Percentiles rank a stretch among this genome's conserved stretches.
These are phyloP conservation scores for Daldinia bambusicola DNA, from an alignment of 495 filamentous ascomycete genomes.

Conservation along the genomic window DNA sequence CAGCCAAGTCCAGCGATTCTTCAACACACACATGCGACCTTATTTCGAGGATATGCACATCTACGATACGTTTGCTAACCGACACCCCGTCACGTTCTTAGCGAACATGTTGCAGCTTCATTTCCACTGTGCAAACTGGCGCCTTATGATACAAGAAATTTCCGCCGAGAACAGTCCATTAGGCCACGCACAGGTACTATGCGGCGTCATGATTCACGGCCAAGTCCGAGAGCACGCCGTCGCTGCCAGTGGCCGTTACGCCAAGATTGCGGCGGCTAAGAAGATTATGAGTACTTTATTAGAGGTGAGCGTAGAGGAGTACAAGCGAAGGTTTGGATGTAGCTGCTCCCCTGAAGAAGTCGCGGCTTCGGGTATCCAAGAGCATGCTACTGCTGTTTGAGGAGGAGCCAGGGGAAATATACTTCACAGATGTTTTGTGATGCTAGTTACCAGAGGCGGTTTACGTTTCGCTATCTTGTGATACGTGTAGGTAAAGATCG, in stretches of 20 bases:
- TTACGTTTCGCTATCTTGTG: background rate
- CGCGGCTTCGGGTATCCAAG: slow-evolving; percentile 21
- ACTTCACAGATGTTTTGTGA: background rate
- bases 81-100: slow-evolving; percentile 74
- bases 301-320: slow-evolving; percentile 67
- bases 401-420: background rate
- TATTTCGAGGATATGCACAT: slow-evolving; percentile 90
- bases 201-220: slow-evolving; percentile 81
- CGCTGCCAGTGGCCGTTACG: slow-evolving; percentile 72
- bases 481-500: background rate
- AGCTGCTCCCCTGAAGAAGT: slow-evolving; percentile 58
- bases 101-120: slow-evolving; percentile 55
- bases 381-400: slow-evolving; percentile 37
- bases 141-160: slow-evolving; percentile 50
- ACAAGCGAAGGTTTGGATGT: slow-evolving; percentile 69
- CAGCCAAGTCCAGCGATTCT: slow-evolving; percentile 77
- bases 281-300: slow-evolving; percentile 69
- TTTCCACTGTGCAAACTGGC: slow-evolving; percentile 62
- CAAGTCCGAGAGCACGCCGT: slow-evolving; percentile 69
- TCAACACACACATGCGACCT: slow-evolving; percentile 72
- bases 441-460: background rate
- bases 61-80: slow-evolving; percentile 89
- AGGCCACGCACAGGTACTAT: slow-evolving; percentile 63
- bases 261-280: slow-evolving; percentile 77
- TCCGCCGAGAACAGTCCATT: slow-evolving; percentile 44